These are phyloP conservation scores for Aphanomyces euteiches DNA, from an alignment of 352 stramenopile species.

Conservation along the genomic window DNA sequence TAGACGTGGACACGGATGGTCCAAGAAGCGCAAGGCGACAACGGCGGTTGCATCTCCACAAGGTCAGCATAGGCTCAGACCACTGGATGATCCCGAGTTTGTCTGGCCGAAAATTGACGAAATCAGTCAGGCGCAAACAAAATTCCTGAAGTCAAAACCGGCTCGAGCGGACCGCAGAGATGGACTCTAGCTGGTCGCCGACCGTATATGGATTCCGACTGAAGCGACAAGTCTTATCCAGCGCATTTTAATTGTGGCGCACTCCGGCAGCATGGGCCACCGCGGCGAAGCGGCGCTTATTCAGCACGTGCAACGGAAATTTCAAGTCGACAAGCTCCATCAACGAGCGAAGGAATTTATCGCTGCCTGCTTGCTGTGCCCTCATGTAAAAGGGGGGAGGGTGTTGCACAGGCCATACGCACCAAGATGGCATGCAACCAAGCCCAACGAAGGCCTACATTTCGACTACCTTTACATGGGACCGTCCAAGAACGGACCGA, in stretches of 20 bases:
- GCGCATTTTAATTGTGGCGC: constrained; percentile 14
- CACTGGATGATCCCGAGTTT: neutral
- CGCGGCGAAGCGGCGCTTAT: constrained; percentile 7
- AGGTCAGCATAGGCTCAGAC: neutral
- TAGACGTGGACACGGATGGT: too few relatives aligned
- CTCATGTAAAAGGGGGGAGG: constrained; percentile 33
- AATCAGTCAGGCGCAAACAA: neutral
- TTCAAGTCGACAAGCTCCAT: constrained; percentile 19
- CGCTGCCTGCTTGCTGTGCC: constrained; percentile 30
- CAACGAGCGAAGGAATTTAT: constrained; percentile 23
- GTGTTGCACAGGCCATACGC: constrained; percentile 28
- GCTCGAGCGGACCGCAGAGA: neutral
- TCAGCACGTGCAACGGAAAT: constrained; percentile 13
- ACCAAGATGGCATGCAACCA: constrained; percentile 8
- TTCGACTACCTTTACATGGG: constrained; percentile 40
- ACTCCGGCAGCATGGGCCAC: constrained; percentile 30
- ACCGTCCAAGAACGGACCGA: constrained; percentile 20
- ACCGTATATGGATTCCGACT: constrained; percentile 25
- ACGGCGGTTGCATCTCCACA: too few relatives aligned
- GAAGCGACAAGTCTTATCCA: constrained; percentile 6
- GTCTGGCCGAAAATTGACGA: neutral
- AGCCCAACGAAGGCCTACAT: constrained; percentile 37
- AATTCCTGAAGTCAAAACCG: neutral
- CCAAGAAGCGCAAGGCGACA: too few relatives aligned
- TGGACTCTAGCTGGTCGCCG: neutral